phyloP scores from a whole-genome alignment of 805 yeast genomes.

The Lachancea nothofagi region DNA sequence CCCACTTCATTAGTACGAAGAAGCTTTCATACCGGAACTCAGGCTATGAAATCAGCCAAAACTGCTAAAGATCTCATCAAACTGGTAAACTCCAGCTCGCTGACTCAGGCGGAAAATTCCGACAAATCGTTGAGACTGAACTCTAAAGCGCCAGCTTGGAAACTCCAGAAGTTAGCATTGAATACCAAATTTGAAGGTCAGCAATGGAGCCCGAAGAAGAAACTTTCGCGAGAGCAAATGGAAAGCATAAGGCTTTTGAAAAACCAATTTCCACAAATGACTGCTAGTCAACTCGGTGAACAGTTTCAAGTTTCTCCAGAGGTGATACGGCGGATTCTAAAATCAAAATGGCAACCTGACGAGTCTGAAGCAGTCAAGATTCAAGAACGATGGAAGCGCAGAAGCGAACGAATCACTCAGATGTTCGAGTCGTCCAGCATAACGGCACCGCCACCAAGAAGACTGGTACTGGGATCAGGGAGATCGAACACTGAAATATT shows the following conservation, averaged over 20 bases:
- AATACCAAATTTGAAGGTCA: constrained; percentile 52
- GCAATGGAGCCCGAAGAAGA: constrained; percentile 63
- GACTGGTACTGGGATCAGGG: constrained; percentile 7
- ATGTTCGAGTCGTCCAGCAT: constrained; percentile 11
- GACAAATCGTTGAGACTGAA: constrained; percentile 38
- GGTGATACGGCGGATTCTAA: constrained; percentile 71
- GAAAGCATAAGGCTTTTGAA: constrained; percentile 55
- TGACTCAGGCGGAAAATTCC: constrained; percentile 15
- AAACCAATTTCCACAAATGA: constrained; percentile 52
- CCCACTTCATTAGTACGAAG: background rate
- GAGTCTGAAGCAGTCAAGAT: constrained; percentile 44
- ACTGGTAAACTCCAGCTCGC: constrained; percentile 16
- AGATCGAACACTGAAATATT: constrained; percentile 5
- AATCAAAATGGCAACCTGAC: constrained; percentile 69
- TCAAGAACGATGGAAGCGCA: constrained; percentile 47
- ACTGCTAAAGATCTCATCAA: constrained; percentile 19
- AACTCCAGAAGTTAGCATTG: constrained; percentile 58
- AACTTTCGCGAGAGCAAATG: constrained; percentile 64
- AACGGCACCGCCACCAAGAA: constrained; percentile 3
- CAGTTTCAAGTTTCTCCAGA: constrained; percentile 74
- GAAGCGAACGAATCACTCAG: constrained; percentile 39
- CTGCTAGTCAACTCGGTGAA: constrained; percentile 52
- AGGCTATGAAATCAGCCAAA: constrained; percentile 4
- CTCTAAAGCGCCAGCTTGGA: constrained; percentile 56
- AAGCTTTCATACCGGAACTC: background rate